Conservation (phyloP, 805 yeast species). For the Jamesozyma spencerorum region DNA sequence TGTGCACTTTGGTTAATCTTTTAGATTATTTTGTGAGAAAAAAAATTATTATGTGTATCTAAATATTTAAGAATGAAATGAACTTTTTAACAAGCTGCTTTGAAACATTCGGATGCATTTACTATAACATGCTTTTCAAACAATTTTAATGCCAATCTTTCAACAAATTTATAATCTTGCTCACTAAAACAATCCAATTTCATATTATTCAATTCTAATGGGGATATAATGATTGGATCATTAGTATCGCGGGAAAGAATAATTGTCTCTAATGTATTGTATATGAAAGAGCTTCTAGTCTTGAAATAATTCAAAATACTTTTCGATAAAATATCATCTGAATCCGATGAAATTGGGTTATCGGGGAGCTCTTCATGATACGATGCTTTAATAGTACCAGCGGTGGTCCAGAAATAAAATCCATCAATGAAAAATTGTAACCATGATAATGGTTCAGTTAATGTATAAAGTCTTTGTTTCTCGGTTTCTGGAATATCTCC, state of each 20-base stretch:
- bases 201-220: slow-evolving; percentile 16
- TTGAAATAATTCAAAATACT: slow-evolving; percentile 16
- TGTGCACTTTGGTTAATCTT: slow-evolving; percentile 39
- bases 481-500: slow-evolving; percentile 9
- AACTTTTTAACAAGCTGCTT: slow-evolving; percentile 1
- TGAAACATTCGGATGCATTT: slow-evolving; percentile 2
- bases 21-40: slow-evolving; percentile 6
- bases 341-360: too few relatives aligned
- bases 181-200: slow-evolving; percentile 29
- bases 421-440: slow-evolving; percentile 26
- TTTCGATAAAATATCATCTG: neutral
- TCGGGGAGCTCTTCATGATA: slow-evolving; percentile 9
- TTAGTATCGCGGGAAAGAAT: slow-evolving; percentile 11
- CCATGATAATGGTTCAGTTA: slow-evolving; percentile 26
- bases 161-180: slow-evolving; percentile 22
- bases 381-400: slow-evolving; percentile 22
- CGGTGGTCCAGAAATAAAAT: slow-evolving; percentile 24
- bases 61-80: neutral
- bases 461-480: slow-evolving; percentile 2
- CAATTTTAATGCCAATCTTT: slow-evolving; percentile 16
- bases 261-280: slow-evolving; percentile 10
- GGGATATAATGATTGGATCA: slow-evolving; percentile 11
- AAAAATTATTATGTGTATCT: neutral
- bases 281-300: slow-evolving; percentile 11
- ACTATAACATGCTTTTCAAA: slow-evolving; percentile 12